phyloP scores from a whole-genome alignment of 2,329 filamentous ascomycete species.

The Colletotrichum nymphaeae region DNA sequence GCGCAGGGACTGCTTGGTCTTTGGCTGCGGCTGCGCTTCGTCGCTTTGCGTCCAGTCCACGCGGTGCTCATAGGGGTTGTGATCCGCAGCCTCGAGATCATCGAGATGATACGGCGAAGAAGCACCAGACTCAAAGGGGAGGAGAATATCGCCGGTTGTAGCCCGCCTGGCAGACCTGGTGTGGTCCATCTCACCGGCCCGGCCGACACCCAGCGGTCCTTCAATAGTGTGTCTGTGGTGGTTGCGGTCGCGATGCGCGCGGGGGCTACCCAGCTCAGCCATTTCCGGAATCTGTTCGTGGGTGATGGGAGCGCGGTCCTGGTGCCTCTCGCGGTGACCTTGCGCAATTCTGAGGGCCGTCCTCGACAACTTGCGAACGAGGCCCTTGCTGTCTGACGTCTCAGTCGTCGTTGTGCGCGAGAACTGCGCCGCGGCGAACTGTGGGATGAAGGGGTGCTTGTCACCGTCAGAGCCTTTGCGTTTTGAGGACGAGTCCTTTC shows the following conservation, averaged over 20 bases:
- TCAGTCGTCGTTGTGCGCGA: conserved; percentile 62
- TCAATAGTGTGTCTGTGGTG: conserved; percentile 47
- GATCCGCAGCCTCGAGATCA: conserved; percentile 39
- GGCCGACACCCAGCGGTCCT: conserved; percentile 36
- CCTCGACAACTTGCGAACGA: conserved; percentile 57
- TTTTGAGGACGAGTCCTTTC: conserved; percentile 4
- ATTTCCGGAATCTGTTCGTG: conserved; percentile 50
- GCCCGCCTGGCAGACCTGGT: conserved; percentile 44
- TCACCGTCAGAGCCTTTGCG: conserved; percentile 31
- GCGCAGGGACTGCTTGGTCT: conserved; percentile 46
- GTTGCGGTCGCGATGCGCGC: conserved; percentile 30
- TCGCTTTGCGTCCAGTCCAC: conserved; percentile 72
- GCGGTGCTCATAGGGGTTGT: conserved; percentile 49
- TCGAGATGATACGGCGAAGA: conserved; percentile 35
- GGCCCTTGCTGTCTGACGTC: conserved; percentile 47
- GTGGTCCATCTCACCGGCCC: conserved; percentile 28
- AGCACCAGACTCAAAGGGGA: conserved; percentile 31
- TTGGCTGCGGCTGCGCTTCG: conserved; percentile 46
- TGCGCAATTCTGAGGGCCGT: conserved; percentile 54
- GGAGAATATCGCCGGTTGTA: conserved; percentile 51
- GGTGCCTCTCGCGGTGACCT: conserved; percentile 49
- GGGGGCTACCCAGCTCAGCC: conserved; percentile 43
- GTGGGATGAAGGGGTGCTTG: conserved; percentile 62
- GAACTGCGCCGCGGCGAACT: conserved; percentile 66
- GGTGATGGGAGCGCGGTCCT: conserved; percentile 58